Evolutionary conservation across 83 land plant genomes (phyloP).

Genomic region (Picea abies): DNA sequence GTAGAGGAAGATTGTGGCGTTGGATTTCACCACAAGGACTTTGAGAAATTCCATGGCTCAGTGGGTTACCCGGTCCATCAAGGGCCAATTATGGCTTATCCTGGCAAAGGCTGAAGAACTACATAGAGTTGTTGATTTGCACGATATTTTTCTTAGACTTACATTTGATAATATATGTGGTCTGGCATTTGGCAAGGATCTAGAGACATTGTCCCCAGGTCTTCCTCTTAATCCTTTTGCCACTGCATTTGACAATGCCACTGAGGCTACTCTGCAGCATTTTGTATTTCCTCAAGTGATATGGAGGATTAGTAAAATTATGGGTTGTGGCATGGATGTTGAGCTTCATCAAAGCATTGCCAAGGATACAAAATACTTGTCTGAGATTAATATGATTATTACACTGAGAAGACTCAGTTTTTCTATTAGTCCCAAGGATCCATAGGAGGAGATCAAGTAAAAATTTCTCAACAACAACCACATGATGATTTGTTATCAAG

Average conservation of each 20-base stretch:
- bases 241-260: conserved; percentile 61
- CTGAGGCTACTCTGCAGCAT: no score
- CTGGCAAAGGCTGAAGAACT: conserved; percentile 11
- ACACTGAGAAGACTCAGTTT: neutral
- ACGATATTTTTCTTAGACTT: conserved; percentile 60
- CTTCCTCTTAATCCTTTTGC: conserved; percentile 53
- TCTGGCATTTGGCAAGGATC: conserved; percentile 62
- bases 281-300: neutral
- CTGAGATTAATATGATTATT: conserved; percentile 10
- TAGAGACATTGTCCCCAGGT: conserved; percentile 44
- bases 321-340: conserved; percentile 48
- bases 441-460: neutral
- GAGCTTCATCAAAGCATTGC: conserved; percentile 32
- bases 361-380: conserved; percentile 42
- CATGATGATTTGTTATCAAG: conserved; percentile 57
- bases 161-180: conserved; percentile 74
- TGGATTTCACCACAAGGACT: conserved; percentile 68
- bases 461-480: conserved; percentile 2
- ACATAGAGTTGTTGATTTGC: conserved; percentile 33
- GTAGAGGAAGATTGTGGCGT: conserved; percentile 61
- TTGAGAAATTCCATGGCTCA: conserved; percentile 59
- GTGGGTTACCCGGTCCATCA: conserved; percentile 51
- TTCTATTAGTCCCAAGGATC: neutral
- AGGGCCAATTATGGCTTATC: conserved; percentile 45
- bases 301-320: conserved; percentile 10